phyloP scores from a whole-genome alignment of 2,329 filamentous ascomycete species.

The Endothia cerciana region DNA sequence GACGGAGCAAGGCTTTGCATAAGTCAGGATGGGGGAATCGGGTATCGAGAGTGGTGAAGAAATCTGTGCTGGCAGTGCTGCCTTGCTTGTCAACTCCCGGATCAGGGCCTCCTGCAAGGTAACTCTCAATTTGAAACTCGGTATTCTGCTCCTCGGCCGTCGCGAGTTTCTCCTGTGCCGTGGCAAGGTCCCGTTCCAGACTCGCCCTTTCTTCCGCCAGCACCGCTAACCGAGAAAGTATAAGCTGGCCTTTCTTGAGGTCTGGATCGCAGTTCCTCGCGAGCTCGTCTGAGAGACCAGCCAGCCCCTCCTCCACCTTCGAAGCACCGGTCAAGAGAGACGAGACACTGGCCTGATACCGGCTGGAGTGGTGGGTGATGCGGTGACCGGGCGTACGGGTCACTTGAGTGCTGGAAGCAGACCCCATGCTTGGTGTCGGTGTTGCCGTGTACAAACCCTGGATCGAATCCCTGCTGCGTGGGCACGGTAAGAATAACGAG shows the following conservation, averaged over 20 bases:
- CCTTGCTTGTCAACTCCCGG: slow-evolving; percentile 6
- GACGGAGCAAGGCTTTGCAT: slow-evolving; percentile 16
- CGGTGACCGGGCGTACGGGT: not conserved
- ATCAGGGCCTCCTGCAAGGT: slow-evolving; percentile 2
- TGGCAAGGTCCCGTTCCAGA: slow-evolving; percentile 12
- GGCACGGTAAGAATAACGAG: not conserved
- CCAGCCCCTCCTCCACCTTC: slow-evolving; percentile 7
- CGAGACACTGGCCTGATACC: not conserved
- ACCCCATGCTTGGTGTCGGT: not conserved
- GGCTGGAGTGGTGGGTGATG: not conserved
- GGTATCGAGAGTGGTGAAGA: slow-evolving; percentile 12
- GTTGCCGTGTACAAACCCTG: not conserved
- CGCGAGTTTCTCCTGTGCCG: slow-evolving; percentile 10
- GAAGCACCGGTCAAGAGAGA: slow-evolving; percentile 3
- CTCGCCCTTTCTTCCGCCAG: slow-evolving; percentile 1
- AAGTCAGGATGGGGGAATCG: slow-evolving; percentile 21
- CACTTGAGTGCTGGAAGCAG: not conserved
- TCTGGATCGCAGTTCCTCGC: slow-evolving; percentile 8
- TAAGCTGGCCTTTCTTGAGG: not conserved
- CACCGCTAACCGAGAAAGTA: slow-evolving; percentile 6
- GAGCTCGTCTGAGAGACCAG: slow-evolving; percentile 13
- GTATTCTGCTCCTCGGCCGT: slow-evolving; percentile 5
- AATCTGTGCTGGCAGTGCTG: not conserved
- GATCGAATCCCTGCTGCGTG: not conserved
- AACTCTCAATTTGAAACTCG: slow-evolving; percentile 7